Evolutionary conservation across 2,329 filamentous ascomycete species (phyloP), one percentile per base, ranked within the genome.

Genomic region (Stagonosporopsis rhizophila): DNA sequence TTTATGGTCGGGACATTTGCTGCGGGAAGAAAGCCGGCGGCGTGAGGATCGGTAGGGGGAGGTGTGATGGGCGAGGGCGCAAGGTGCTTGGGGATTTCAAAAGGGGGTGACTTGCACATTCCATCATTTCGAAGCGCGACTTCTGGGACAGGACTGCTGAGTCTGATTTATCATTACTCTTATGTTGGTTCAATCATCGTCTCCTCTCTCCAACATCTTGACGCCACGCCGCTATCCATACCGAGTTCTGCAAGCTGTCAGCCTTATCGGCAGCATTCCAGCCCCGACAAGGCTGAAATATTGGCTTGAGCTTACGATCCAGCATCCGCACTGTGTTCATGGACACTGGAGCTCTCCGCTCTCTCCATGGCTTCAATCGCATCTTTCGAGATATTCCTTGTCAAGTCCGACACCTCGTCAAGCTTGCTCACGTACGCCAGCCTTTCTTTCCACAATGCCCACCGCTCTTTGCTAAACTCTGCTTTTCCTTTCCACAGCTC

Each of bases 381-480:
- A 32, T 71, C 64, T 20, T 42, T 65, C 15, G 70, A 66, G 20
- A 70, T 52, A 4, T 42, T 12, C 49, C 56, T 67, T 2, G 73
- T 73, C 35, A 60, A 49, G 6, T 70, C 64, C 6, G 34, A 62
- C 3, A 73, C 44, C 1, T 51, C 64, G 20, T 68, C 62, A 56
- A 65, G 60, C 12, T 61, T 44, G 2, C 50, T 56, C 32, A 75
- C 50, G 14, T 60, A 61, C 0, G 57, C 64, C 56, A 75, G 71
- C 40, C 71, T 62, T 37, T 67, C 63, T 46, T 70, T 72, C 72
- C 73, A 75, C 11, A 74, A 57, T 7, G 47, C 56, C 72, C 72
- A 75, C 32, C 72, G 64, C 51, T 64, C 66, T 42, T 68, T 69
- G 44, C 68, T 72, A 41, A 74, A 73, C 46, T 62, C 70, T 3